These are phyloP conservation scores for Ophiostoma montium DNA, from an alignment of 2,329 filamentous ascomycete genomes.

Conservation along the genomic window DNA sequence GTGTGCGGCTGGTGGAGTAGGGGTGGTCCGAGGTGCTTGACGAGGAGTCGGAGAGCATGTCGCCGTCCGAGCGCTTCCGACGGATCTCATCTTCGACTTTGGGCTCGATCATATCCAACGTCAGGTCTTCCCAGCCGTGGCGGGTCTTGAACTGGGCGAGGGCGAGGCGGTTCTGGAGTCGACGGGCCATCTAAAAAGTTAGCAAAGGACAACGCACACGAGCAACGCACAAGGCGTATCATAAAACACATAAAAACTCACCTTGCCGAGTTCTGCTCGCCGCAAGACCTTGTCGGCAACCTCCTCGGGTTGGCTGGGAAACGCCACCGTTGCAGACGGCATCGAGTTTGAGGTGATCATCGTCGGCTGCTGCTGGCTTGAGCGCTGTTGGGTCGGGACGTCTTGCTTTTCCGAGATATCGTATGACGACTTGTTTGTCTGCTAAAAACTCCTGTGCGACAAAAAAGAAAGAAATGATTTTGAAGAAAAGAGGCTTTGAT, in stretches of 20 bases:
- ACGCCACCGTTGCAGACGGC: slow-evolving; percentile 19
- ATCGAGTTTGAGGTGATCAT: slow-evolving; percentile 12
- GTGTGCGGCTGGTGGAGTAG: slow-evolving; percentile 44
- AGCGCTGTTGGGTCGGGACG: neutral
- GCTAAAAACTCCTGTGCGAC: neutral
- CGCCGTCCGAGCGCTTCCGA: slow-evolving; percentile 55
- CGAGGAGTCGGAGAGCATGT: slow-evolving; percentile 74
- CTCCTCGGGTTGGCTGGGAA: slow-evolving; percentile 48
- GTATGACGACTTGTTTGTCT: neutral
- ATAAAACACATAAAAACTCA: slow-evolving; percentile 24
- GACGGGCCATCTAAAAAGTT: slow-evolving; percentile 66
- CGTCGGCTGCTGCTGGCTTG: neutral
- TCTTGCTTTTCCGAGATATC: neutral
- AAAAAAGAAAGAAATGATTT: neutral
- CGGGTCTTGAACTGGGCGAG: slow-evolving; percentile 96
- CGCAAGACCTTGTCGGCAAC: slow-evolving; percentile 57
- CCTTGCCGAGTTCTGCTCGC: slow-evolving; percentile 63
- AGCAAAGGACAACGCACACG: too few relatives aligned
- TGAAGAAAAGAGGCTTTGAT: neutral
- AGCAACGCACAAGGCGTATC: neutral
- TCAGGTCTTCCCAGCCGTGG: slow-evolving; percentile 86
- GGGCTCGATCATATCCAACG: slow-evolving; percentile 73
- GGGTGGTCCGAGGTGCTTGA: slow-evolving; percentile 68
- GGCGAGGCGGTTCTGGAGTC: slow-evolving; percentile 83
- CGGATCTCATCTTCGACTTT: slow-evolving; percentile 67